Evolutionary conservation across 169 alveolate genomes (phyloP).

Genomic region (Eimeria necatrix): DNA sequence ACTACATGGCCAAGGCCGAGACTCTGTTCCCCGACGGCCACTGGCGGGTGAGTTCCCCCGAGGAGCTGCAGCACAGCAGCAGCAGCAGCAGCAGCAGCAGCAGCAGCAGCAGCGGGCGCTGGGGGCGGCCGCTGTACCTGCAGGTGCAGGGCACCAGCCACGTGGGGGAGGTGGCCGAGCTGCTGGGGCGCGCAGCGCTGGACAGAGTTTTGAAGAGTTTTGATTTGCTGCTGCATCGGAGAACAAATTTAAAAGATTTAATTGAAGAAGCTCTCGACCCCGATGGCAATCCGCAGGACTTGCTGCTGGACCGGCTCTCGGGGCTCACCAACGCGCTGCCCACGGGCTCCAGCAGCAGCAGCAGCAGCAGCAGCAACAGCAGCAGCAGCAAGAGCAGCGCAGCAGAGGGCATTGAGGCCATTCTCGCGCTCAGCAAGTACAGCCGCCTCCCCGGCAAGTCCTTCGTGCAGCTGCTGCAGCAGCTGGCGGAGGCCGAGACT

Average conservation of each 20-base stretch:
- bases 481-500: background rate
- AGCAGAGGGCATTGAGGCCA: background rate
- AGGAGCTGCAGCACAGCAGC: background rate
- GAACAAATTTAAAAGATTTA: background rate
- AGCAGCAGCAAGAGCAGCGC: background rate
- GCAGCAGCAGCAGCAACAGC: background rate
- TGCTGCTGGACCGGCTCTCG: background rate
- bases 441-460: background rate
- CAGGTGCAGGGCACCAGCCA: constrained; percentile 21
- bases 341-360: too few relatives aligned
- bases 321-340: too few relatives aligned
- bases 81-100: too few relatives aligned
- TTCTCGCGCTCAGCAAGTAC: background rate
- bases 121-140: background rate
- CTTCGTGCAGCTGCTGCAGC: background rate
- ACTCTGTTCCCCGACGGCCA: constrained; percentile 32
- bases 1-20: background rate
- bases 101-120: background rate
- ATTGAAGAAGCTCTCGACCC: background rate
- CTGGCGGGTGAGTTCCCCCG: background rate
- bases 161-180: background rate
- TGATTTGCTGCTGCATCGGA: background rate
- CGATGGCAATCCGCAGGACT: background rate
- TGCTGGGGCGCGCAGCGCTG: background rate
- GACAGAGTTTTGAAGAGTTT: background rate